Base-by-base conservation (phyloP, 768 basidiomycete species). In the Epithele typhae region DNA sequence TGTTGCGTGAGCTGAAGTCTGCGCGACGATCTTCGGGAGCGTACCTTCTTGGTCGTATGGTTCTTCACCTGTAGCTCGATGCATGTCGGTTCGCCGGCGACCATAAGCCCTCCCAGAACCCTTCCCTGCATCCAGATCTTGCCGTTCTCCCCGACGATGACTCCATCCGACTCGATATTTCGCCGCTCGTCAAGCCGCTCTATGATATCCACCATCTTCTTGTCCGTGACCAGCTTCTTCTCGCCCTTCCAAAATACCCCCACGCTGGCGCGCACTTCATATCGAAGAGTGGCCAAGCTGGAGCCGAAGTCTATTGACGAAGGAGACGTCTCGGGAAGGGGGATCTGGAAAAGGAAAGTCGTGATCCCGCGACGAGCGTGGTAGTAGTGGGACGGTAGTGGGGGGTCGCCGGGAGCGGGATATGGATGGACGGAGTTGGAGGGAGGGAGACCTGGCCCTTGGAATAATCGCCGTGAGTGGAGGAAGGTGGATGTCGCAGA, bases 51-150 rank as follows among this genome's bases (percentile, higher is more conserved):
- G 41, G 69, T 67, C 1, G 88, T 86, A 60, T 89, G 84, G 57
- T 92, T 92, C 71, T 82, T 89, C 39, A 92, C 82, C 52, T 84
- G 79, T 43, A 92, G 64, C 57, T 89, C 84, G 35, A 92, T 70
- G 59, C 82, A 85, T 15, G 76, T 82, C 49, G 76, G 78, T 57
- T 81, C 78, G 8, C 89, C 89, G 24, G 83, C 77, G 7, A 88
- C 71, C 15, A 83, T 58, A 12, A 84, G 64, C 7, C 76, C 79
- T 25, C 79, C 84, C 19, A 86, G 65, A 15, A 92, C 60, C 44
- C 68, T 76, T 1, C 78, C 88, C 57, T 85, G 84, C 37, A 78
- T 76, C 82, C 86, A 88, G 24, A 92, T 73, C 63, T 84, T 89
- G 5, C 89, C 90, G 53, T 76, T 78, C 59, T 92, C 89, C 0